Conservation (phyloP, 129 eudicot species). For the Calendula officinalis region DNA sequence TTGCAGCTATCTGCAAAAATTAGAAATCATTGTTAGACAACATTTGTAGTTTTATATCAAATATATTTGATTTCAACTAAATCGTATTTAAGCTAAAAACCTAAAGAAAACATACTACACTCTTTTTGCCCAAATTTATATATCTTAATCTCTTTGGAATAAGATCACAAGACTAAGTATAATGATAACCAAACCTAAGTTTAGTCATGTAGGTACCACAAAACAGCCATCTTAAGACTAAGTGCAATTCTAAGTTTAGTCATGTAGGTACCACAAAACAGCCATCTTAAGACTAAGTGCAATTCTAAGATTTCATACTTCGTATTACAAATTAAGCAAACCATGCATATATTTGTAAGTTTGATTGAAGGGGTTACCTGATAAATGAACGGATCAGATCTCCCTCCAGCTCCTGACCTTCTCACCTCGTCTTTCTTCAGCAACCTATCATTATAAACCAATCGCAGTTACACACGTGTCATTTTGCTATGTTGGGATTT, state of each 20-base stretch:
- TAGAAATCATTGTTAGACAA: conserved; percentile 11
- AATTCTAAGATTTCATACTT: too few relatives aligned
- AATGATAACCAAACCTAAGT: too few relatives aligned
- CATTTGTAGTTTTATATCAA: background rate
- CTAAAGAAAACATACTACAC: too few relatives aligned
- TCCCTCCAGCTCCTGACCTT: conserved; percentile 68
- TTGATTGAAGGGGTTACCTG: conserved; percentile 33
- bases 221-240: background rate
- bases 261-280: too few relatives aligned
- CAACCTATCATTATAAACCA: conserved; percentile 37
- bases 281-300: background rate
- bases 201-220: too few relatives aligned
- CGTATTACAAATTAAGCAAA: too few relatives aligned
- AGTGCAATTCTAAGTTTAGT: too few relatives aligned
- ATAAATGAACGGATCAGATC: conserved; percentile 67
- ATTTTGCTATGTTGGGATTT: too few relatives aligned
- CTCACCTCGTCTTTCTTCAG: conserved; percentile 50
- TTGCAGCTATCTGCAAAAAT: conserved; percentile 29
- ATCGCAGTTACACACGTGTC: background rate
- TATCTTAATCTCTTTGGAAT: too few relatives aligned
- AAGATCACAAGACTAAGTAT: too few relatives aligned
- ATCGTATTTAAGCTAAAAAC: background rate
- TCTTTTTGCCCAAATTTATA: too few relatives aligned
- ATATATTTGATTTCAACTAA: background rate
- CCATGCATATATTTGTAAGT: too few relatives aligned